Evolutionary conservation across 345 rosid genomes (phyloP).

Genomic region (Corymbia maculata): DNA sequence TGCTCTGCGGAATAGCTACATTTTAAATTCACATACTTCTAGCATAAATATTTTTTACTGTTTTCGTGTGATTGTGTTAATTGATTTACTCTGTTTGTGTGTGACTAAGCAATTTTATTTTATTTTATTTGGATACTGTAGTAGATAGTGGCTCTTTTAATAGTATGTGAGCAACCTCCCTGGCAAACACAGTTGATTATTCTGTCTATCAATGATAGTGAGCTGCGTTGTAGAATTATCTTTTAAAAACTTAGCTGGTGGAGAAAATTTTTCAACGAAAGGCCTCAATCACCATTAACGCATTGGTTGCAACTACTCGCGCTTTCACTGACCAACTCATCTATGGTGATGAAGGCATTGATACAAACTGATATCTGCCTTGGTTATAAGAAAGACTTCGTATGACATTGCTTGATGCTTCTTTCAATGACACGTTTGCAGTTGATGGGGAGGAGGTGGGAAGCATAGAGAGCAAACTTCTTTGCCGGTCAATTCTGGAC

Average conservation of each 20-base stretch:
- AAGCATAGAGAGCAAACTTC: slow-evolving; percentile 66
- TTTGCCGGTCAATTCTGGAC: slow-evolving; percentile 68
- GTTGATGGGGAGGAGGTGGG: slow-evolving; percentile 81
- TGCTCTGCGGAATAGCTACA: not conserved
- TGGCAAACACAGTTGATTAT: not conserved
- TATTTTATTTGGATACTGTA: not conserved
- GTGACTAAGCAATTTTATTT: not conserved
- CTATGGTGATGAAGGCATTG: not conserved
- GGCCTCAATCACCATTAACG: not conserved
- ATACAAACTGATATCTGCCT: not conserved
- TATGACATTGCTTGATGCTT: not conserved
- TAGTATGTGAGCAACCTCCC: not conserved
- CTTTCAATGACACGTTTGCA: not conserved
- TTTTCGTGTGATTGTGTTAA: not conserved
- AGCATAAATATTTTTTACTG: not conserved
- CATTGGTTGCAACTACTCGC: not conserved
- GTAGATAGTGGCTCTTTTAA: not conserved
- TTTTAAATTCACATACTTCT: not conserved
- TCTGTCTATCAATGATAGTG: not conserved
- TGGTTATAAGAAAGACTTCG: too few species aligned
- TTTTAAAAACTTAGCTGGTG: not conserved
- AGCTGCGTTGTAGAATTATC: not conserved
- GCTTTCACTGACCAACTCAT: not conserved
- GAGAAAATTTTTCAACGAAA: not conserved
- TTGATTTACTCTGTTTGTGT: not conserved